Evolutionary conservation across 75 land plant genomes (phyloP), one percentile per base, ranked within the genome.

Genomic region (Selaginella moellendorffii): DNA sequence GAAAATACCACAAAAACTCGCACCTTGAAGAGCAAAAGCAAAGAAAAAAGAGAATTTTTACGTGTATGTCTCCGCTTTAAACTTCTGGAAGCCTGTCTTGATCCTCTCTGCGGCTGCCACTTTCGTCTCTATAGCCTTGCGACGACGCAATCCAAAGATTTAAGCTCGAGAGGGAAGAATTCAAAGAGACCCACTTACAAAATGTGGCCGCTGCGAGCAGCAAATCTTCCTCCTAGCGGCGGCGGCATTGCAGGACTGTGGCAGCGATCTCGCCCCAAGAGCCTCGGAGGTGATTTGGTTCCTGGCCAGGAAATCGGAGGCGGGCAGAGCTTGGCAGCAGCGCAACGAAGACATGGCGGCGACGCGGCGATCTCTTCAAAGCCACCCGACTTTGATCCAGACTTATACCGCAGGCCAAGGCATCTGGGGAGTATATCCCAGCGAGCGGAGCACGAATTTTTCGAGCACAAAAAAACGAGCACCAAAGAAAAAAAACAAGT

Each of bases 71-170:
- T 72, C 21, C 0, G 64, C 54, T 52, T 84, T 87, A 77, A 90
- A 90, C 20, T 68, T 24, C 63, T 69, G 65, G 72, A 84, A 90
- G 14, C 97, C 97, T 0, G 26, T 27, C 24, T 80, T 79, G 25
- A 87, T 52, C 68, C 71, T 78, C 52, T 76, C 73, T 26, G 77
- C 28, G 2, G 77, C 67, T 27, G 65, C 30, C 1, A 29, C 25
- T 61, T 25, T 30, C 19, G 29, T 14, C 65, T 64, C 26, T 36
- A n/a, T n/a, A n/a, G n/a, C n/a, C n/a, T n/a, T n/a, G n/a, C n/a
- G n/a, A n/a, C n/a, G n/a, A n/a, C n/a, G n/a, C n/a, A n/a, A 36
- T 36, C 5, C 46, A 36, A 5, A 36, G 5, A 36, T 36, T 5
- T 36, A 36, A 5, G 14, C 14, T 5, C 14, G 46, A 5, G 46